phyloP scores from a whole-genome alignment of 1,284 basidiomycete species.

The Meripilus lineatus region DNA sequence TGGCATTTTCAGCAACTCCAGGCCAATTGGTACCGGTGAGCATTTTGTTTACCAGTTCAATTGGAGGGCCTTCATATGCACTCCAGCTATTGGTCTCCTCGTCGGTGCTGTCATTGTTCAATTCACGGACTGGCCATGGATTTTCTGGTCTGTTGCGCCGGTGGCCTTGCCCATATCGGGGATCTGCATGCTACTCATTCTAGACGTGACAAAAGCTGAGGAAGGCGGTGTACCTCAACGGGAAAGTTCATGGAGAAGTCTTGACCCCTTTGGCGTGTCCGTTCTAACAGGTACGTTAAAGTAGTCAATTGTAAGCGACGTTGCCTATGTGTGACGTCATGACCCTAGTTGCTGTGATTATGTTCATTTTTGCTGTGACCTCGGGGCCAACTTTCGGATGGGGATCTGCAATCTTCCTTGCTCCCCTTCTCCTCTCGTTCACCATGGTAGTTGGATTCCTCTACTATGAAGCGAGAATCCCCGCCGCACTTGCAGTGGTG shows the following conservation, averaged over 20 bases:
- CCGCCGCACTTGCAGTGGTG: slow-evolving; percentile 30
- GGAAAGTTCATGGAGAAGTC: slow-evolving; percentile 9
- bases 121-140: slow-evolving; percentile 30
- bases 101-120: slow-evolving; percentile 29
- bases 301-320: slow-evolving; percentile 3
- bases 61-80: too few species aligned
- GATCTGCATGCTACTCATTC: slow-evolving; percentile 26
- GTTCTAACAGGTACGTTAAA: slow-evolving; percentile 12
- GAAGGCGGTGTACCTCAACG: slow-evolving; percentile 1
- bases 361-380: slow-evolving; percentile 39
- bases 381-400: slow-evolving; percentile 34
- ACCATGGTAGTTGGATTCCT: slow-evolving; percentile 32
- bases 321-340: not conserved
- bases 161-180: slow-evolving; percentile 25
- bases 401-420: slow-evolving; percentile 28
- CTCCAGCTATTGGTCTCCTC: slow-evolving; percentile 24
- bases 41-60: not conserved
- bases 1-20: slow-evolving; percentile 29
- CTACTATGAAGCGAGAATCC: slow-evolving; percentile 33
- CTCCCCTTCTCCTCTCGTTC: slow-evolving; percentile 32
- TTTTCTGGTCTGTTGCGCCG: slow-evolving; percentile 34
- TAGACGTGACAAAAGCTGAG: slow-evolving; percentile 10
- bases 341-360: slow-evolving; percentile 29
- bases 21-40: slow-evolving; percentile 33
- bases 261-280: slow-evolving; percentile 15